Conservation (phyloP, 1,284 basidiomycete species). For the Irpex sp. region DNA sequence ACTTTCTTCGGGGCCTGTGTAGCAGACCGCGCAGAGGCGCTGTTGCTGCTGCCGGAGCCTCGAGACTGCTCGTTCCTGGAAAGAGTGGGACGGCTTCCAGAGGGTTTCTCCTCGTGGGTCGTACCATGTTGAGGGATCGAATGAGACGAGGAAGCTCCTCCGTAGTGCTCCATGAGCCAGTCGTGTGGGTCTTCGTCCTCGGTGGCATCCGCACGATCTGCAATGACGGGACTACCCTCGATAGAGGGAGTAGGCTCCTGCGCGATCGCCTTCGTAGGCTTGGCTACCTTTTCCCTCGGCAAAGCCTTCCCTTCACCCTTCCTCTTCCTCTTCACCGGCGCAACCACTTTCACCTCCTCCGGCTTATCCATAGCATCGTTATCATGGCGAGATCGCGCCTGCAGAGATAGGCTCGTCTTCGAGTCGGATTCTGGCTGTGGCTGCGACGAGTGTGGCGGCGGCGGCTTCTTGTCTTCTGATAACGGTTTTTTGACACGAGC, state of each 20-base stretch:
- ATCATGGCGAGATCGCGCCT: background rate
- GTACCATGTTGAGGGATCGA: slow-evolving; percentile 20
- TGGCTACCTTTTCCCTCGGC: background rate
- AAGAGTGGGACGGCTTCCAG: slow-evolving; percentile 4
- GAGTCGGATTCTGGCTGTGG: background rate
- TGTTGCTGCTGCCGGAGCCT: background rate
- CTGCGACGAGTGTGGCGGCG: background rate
- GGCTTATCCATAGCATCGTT: background rate
- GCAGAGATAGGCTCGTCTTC: background rate
- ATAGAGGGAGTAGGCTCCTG: background rate
- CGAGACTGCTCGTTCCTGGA: background rate
- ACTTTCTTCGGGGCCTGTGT: background rate
- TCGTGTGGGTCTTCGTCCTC: slow-evolving; percentile 49
- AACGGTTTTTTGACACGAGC: background rate
- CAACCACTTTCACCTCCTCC: slow-evolving; percentile 8
- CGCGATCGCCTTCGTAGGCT: background rate
- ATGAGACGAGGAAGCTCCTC: background rate
- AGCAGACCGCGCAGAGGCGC: background rate
- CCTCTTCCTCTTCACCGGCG: slow-evolving; percentile 13
- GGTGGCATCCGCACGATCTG: slow-evolving; percentile 14
- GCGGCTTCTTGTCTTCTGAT: background rate
- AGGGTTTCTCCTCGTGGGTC: slow-evolving; percentile 5
- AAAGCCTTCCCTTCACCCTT: slow-evolving; percentile 5
- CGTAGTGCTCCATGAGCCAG: slow-evolving; percentile 53
- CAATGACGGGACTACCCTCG: background rate